Evolutionary conservation across 208 protist genomes (phyloP), one percentile per base, ranked within the genome.

Genomic region (Phytomonas sp.): DNA sequence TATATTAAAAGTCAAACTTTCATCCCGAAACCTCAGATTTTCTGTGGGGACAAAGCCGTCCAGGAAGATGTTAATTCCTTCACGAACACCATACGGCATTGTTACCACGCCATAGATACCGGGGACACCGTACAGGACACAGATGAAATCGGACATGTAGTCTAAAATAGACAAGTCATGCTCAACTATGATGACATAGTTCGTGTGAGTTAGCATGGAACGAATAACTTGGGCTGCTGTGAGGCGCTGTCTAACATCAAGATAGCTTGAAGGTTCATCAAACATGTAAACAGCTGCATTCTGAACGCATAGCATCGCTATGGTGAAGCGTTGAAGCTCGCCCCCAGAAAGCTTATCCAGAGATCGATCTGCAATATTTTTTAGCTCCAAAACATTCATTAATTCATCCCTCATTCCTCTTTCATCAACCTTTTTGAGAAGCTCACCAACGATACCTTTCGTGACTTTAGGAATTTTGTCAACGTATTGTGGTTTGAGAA

Each of bases 51-150:
- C 92, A 76, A 98, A 99, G 59, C 99, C 99, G 70, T 95, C 97
- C 29, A 99, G 84, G 90, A 99, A 99, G 71, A 99, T 97, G 84
- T 99, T 99, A 79, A 99, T 99, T 74, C 98, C 99, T 82, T 99
- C 99, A 62, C 99, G 92, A 60, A 99, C 99, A 73, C 85, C 90
- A 74, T 99, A 99, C 53, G 99, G 99, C 87, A 99, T 96, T 30
- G 99, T 99, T 29, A 99, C 98, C 40, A 99, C 98, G 79, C 99
- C 99, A 81, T 99, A 99, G 36, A 98, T 98, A 78, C 98, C 98
- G 67, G 99, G 97, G 71, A 95, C 78, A 66, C 99, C 99, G 81
- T 99, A 99, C 1, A 99, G 85, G 46, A 96, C 88, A 84, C 98
- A 99, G 28, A 99, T 92, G 78, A 99, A 99, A 83, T 99, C 99